A percentile compares a stretch with the other conserved stretches of the same genome.
Conservation (phyloP, 768 basidiomycete genomes). For the Crepidotus variabilis region DNA sequence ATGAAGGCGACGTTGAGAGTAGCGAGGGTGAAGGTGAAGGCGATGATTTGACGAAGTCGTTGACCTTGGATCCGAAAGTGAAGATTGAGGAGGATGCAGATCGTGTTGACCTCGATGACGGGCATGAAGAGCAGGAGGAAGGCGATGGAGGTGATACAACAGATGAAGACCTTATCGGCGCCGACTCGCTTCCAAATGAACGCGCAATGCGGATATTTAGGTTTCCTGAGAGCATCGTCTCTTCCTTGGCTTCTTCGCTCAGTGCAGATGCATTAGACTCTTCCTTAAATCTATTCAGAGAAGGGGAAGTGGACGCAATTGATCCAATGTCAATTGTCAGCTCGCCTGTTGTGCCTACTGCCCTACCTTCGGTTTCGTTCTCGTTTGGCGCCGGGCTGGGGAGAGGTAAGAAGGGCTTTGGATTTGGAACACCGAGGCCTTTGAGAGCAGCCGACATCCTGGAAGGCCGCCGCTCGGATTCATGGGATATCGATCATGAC, state of each 20-base stretch:
- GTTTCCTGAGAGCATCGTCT: slow-evolving; percentile 35
- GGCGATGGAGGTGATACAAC: slow-evolving; percentile 64
- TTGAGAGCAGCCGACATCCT: slow-evolving; percentile 4
- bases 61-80: no score
- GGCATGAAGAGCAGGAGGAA: slow-evolving; percentile 41
- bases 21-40: slow-evolving; percentile 48
- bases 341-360: slow-evolving; percentile 41
- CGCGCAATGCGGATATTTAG: slow-evolving; percentile 71
- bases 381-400: not conserved
- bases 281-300: not conserved
- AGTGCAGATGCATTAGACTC: not conserved
- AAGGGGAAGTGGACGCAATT: slow-evolving; percentile 52
- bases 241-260: no score
- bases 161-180: slow-evolving; percentile 80
- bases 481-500: not conserved
- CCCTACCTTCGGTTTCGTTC: slow-evolving; percentile 4
- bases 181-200: slow-evolving; percentile 68
- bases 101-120: no score
- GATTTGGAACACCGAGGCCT: slow-evolving; percentile 11
- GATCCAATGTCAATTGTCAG: slow-evolving; percentile 76
- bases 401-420: slow-evolving; percentile 15
- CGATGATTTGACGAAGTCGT: slow-evolving; percentile 64
- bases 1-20: slow-evolving; percentile 31
- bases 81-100: no score
- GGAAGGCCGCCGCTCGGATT: not conserved